These are phyloP conservation scores for Blumeria hordei DNA, from an alignment of 2,329 filamentous ascomycete species.

Conservation along the genomic window DNA sequence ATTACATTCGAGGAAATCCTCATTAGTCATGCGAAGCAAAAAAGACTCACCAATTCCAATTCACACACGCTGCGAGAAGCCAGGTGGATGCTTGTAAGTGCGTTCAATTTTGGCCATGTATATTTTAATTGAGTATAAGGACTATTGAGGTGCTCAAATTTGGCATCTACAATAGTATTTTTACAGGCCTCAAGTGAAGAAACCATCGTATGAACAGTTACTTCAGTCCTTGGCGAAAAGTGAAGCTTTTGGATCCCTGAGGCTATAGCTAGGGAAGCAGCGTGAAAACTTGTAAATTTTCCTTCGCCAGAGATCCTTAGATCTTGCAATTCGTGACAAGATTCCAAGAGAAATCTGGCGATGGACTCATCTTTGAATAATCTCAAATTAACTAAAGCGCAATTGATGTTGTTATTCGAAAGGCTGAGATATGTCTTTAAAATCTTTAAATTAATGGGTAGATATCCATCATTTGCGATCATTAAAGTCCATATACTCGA, in stretches of 20 bases:
- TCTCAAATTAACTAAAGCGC: conserved; percentile 8
- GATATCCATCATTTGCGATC: conserved; percentile 8
- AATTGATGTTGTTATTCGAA: conserved; percentile 12
- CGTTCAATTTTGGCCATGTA: conserved; percentile 6
- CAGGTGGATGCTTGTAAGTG: conserved; percentile 6
- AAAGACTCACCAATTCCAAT: conserved; percentile 7
- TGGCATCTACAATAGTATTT: conserved; percentile 7
- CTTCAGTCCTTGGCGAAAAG: conserved; percentile 5
- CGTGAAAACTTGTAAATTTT: conserved; percentile 10
- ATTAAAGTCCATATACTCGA: conserved; percentile 13
- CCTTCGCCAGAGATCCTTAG: conserved; percentile 9
- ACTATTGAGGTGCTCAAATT: conserved; percentile 4
- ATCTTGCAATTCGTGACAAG: conserved; percentile 9
- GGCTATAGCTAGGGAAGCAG: conserved; percentile 6
- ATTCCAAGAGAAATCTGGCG: conserved; percentile 8
- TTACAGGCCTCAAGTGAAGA: conserved; percentile 5
- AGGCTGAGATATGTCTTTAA: conserved; percentile 10
- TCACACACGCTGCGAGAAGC: background rate
- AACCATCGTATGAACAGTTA: conserved; percentile 5
- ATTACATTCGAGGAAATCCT: no score
- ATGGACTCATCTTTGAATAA: conserved; percentile 7
- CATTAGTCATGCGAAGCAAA: background rate
- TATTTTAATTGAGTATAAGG: background rate
- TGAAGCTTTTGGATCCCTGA: conserved; percentile 7
- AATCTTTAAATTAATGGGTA: conserved; percentile 7